Percentiles rank a stretch among this genome's conserved stretches.
Evolutionary conservation across 352 stramenopile species (phyloP).

Genomic region (Phytophthora constricta): DNA sequence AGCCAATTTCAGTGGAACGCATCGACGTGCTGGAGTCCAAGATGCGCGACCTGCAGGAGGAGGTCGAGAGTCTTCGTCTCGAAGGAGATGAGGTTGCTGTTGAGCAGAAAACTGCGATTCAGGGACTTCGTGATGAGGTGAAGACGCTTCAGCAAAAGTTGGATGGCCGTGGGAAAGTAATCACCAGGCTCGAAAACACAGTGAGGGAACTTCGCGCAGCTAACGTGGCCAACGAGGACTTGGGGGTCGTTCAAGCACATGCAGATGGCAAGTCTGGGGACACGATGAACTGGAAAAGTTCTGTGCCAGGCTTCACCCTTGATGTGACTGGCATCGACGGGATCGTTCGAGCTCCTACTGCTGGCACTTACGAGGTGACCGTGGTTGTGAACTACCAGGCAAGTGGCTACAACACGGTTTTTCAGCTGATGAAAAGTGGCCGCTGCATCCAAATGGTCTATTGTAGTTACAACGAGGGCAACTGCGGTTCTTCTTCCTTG

Average conservation of each 20-base stretch:
- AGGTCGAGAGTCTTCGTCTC: slow-evolving; percentile 5
- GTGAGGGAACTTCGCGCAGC: background rate
- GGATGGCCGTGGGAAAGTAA: background rate
- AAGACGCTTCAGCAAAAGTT: background rate
- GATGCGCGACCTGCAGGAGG: slow-evolving; percentile 15
- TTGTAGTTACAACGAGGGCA: background rate
- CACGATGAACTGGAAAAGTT: background rate
- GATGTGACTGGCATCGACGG: background rate
- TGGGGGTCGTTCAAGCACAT: background rate
- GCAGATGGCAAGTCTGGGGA: background rate
- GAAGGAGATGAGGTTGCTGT: background rate
- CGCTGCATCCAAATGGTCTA: background rate
- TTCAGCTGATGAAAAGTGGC: background rate
- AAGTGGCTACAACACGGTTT: background rate
- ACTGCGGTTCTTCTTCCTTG: background rate
- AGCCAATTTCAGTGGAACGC: slow-evolving; percentile 11
- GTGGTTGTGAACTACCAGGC: background rate
- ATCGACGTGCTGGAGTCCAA: slow-evolving; percentile 26
- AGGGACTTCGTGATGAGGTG: background rate
- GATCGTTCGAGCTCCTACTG: background rate
- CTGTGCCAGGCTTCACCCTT: background rate
- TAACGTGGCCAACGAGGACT: background rate
- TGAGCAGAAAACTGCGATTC: background rate
- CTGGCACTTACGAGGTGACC: background rate
- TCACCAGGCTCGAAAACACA: background rate